Conservation (phyloP, 306 rosid species). For the Senna siamea region DNA sequence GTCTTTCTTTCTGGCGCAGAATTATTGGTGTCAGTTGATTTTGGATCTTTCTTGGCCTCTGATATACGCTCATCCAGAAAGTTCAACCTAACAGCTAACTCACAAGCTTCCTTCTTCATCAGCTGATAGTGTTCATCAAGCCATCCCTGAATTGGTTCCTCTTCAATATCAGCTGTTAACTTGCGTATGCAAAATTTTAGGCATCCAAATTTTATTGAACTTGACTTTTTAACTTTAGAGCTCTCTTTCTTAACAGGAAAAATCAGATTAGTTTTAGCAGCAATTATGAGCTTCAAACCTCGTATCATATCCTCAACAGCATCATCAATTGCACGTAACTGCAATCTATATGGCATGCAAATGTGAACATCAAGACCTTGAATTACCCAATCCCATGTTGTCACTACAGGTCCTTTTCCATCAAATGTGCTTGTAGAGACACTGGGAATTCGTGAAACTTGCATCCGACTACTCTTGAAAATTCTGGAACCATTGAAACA, state of each 20-base stretch:
- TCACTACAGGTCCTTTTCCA: slow-evolving; percentile 50
- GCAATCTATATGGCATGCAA: slow-evolving; percentile 89
- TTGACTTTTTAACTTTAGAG: slow-evolving; percentile 69
- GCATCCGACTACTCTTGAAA: slow-evolving; percentile 95
- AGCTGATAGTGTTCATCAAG: slow-evolving; percentile 94
- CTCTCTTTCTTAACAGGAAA: slow-evolving; percentile 81
- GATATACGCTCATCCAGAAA: slow-evolving; percentile 73
- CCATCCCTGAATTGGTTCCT: slow-evolving; percentile 99
- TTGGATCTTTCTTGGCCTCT: slow-evolving; percentile 60
- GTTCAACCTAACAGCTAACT: slow-evolving; percentile 82
- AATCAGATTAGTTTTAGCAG: slow-evolving; percentile 77
- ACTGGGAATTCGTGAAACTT: slow-evolving; percentile 89
- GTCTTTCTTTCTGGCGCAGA: slow-evolving; percentile 65
- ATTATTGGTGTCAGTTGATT: slow-evolving; percentile 57
- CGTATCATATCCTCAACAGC: slow-evolving; percentile 92
- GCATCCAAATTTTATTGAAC: slow-evolving; percentile 80
- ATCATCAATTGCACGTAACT: slow-evolving; percentile 98
- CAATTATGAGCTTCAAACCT: slow-evolving; percentile 77
- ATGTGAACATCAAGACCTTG: slow-evolving; percentile 93
- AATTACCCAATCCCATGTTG: slow-evolving; percentile 95
- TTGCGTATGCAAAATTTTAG: slow-evolving; percentile 81
- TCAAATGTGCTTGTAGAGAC: slow-evolving; percentile 61
- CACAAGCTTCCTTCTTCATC: slow-evolving; percentile 91
- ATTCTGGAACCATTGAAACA: slow-evolving; percentile 79
- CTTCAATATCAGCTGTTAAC: slow-evolving; percentile 91